A percentile compares a stretch with the other conserved stretches of the same genome.
Conservation (phyloP, 306 rosid species). For the Acacia acuminata region DNA sequence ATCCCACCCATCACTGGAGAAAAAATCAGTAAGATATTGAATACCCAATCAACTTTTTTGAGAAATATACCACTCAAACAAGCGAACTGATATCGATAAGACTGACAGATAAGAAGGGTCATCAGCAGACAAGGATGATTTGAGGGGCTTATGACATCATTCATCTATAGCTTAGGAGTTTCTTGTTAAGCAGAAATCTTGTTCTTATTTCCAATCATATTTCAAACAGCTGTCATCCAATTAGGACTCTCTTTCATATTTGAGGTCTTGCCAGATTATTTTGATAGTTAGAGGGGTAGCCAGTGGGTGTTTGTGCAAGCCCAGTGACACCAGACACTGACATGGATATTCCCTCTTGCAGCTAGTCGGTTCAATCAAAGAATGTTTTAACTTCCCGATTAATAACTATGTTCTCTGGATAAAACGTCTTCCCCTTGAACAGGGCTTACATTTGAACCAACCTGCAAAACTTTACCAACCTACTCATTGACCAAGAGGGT, state of each 20-base stretch:
- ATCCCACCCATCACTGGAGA: slow-evolving; percentile 96
- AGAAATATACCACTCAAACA: background rate
- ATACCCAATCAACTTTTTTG: slow-evolving; percentile 10
- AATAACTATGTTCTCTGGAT: too few relatives aligned
- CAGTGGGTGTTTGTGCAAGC: background rate
- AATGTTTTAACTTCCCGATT: too few relatives aligned
- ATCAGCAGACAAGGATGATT: background rate
- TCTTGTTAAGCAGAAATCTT: background rate
- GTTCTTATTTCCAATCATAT: background rate
- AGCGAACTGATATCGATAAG: background rate
- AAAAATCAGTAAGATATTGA: slow-evolving; percentile 23
- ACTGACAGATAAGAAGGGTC: background rate
- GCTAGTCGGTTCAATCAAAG: too few relatives aligned
- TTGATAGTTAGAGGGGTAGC: background rate
- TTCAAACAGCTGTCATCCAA: background rate
- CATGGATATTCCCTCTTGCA: too few relatives aligned
- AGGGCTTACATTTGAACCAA: too few relatives aligned
- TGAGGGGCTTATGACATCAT: background rate
- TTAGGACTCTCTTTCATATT: background rate
- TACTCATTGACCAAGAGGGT: too few relatives aligned
- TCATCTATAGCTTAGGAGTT: background rate
- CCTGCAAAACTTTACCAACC: too few relatives aligned
- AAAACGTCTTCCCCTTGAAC: too few relatives aligned
- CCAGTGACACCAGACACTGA: too few relatives aligned
- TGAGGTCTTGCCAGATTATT: background rate